phyloP scores from a whole-genome alignment of 2,329 filamentous ascomycete species.

The Scedosporium aurantiacum region DNA sequence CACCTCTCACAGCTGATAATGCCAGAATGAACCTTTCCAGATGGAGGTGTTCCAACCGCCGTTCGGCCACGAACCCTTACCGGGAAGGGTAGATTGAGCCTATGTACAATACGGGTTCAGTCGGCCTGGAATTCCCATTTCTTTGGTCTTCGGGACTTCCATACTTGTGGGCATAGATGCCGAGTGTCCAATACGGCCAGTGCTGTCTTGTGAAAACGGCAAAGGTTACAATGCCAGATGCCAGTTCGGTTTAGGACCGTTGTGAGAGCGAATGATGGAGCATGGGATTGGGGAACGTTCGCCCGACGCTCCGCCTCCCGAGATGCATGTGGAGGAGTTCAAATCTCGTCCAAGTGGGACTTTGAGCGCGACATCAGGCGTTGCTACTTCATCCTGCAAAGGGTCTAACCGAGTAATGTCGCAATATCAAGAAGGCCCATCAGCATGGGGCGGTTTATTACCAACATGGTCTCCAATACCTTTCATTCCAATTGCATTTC shows the following conservation, averaged over 20 bases:
- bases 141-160: not conserved
- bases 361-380: not conserved
- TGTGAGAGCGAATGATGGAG: not conserved
- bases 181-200: not conserved
- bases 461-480: not conserved
- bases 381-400: not conserved
- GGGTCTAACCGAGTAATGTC: not conserved
- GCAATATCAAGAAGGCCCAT: not conserved
- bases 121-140: not conserved
- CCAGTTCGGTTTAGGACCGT: too few relatives aligned
- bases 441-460: not conserved
- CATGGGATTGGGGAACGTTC: not conserved
- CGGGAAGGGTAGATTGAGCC: not conserved
- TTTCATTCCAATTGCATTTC: not conserved
- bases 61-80: not conserved
- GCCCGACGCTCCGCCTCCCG: not conserved
- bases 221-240: too few relatives aligned
- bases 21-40: not conserved
- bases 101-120: not conserved
- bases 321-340: not conserved
- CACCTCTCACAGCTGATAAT: not conserved
- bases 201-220: not conserved
- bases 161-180: not conserved
- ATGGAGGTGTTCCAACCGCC: not conserved
- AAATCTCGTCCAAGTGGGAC: slow-evolving; percentile 1